A percentile compares a stretch with the other conserved stretches of the same genome.
These are phyloP conservation scores for Shiraia bambusicola DNA, from an alignment of 2,329 filamentous ascomycete genomes.

Conservation along the genomic window DNA sequence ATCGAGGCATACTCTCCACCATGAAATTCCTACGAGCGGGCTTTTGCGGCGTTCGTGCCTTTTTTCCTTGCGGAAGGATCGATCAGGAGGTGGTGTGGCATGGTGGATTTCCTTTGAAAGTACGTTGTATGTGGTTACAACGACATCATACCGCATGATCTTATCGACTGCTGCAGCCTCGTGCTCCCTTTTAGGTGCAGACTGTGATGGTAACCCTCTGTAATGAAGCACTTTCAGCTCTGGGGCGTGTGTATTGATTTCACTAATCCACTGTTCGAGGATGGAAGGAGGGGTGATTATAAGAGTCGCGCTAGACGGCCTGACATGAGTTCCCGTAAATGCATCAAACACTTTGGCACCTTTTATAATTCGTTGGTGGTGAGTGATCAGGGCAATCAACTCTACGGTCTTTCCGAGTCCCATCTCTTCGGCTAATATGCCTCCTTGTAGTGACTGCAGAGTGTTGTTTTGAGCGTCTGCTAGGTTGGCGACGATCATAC, in stretches of 20 bases:
- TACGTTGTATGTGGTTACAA: constrained; percentile 66
- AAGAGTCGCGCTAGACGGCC: constrained; percentile 58
- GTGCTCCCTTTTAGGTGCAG: constrained; percentile 32
- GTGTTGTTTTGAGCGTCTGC: constrained; percentile 45
- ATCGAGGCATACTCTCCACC: constrained; percentile 79
- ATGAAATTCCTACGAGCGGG: constrained; percentile 76
- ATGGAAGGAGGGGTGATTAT: constrained; percentile 65
- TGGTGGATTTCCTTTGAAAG: constrained; percentile 81
- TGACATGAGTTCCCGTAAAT: constrained; percentile 50
- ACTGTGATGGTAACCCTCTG: constrained; percentile 49
- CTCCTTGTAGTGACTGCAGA: constrained; percentile 52
- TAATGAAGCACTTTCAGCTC: constrained; percentile 59
- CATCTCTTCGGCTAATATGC: constrained; percentile 80
- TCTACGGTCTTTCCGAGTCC: constrained; percentile 80
- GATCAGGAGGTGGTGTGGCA: constrained; percentile 67
- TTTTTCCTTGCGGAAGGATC: constrained; percentile 65
- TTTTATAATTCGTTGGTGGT: constrained; percentile 54
- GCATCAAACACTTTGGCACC: constrained; percentile 37
- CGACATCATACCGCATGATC: constrained; percentile 56
- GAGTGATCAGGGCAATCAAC: constrained; percentile 67
- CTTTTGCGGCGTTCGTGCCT: constrained; percentile 68
- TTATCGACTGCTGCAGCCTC: constrained; percentile 48
- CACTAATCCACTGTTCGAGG: constrained; percentile 63
- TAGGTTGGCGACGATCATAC: constrained; percentile 57
- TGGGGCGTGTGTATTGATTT: constrained; percentile 60